Conservation (phyloP, 768 basidiomycete genomes). For the Tylopilus plumbeoviolaceoides region DNA sequence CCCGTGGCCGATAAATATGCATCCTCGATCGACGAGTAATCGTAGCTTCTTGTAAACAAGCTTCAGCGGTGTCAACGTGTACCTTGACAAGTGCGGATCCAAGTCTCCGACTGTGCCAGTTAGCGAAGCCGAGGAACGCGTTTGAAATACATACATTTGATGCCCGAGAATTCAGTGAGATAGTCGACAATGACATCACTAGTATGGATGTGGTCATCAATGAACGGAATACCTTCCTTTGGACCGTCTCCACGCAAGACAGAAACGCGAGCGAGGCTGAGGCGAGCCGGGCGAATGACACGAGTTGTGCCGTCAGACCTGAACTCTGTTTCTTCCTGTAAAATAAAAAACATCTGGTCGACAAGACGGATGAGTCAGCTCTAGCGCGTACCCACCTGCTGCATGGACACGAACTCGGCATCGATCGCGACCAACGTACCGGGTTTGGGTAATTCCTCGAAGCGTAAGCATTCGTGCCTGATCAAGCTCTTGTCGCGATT, state of each 20-base stretch:
- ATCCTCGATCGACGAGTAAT: slow-evolving; percentile 87
- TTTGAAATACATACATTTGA: slow-evolving; percentile 62
- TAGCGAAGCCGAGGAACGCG: not conserved
- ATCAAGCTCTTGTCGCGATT: slow-evolving; percentile 70
- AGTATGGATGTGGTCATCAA: slow-evolving; percentile 97
- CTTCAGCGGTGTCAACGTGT: slow-evolving; percentile 93
- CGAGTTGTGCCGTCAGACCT: slow-evolving; percentile 94
- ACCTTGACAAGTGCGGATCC: slow-evolving; percentile 74
- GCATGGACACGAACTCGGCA: slow-evolving; percentile 96
- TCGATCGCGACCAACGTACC: slow-evolving; percentile 94
- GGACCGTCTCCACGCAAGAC: slow-evolving; percentile 84
- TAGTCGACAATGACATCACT: slow-evolving; percentile 96
- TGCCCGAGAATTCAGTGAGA: slow-evolving; percentile 94
- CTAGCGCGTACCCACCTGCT: slow-evolving; percentile 53
- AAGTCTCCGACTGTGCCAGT: slow-evolving; percentile 76
- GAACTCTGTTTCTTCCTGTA: slow-evolving; percentile 90
- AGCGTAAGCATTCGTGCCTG: slow-evolving; percentile 70
- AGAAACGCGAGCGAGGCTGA: slow-evolving; percentile 92
- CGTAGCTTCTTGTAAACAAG: slow-evolving; percentile 98
- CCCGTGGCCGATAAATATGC: slow-evolving; percentile 96
- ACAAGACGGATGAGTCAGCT: not conserved
- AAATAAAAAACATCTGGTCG: not conserved
- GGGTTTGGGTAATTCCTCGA: slow-evolving; percentile 75
- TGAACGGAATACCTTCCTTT: slow-evolving; percentile 83
- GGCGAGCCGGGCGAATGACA: slow-evolving; percentile 84